These are phyloP conservation scores for Triangularia verruculosa DNA, from an alignment of 2,329 filamentous ascomycete genomes.

Conservation along the genomic window DNA sequence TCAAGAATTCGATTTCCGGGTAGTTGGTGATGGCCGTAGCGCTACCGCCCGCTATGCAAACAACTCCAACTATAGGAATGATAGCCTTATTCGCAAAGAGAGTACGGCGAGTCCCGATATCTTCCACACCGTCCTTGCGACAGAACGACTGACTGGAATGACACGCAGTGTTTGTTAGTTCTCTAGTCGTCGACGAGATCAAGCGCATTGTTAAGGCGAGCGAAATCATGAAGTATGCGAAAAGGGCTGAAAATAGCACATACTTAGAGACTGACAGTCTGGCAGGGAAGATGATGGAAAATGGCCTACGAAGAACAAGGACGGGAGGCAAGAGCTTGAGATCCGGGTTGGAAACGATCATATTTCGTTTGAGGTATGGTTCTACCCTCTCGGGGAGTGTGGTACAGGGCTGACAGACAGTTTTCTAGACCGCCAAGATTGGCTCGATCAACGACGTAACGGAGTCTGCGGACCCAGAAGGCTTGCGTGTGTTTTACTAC, in stretches of 20 bases:
- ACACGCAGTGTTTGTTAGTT: slow-evolving; percentile 90
- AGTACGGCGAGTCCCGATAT: slow-evolving; percentile 58
- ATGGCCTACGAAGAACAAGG: slow-evolving; percentile 99
- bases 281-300: slow-evolving; percentile 92
- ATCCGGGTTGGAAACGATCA: slow-evolving; percentile 92
- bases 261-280: slow-evolving; percentile 27
- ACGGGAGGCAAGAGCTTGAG: slow-evolving; percentile 93
- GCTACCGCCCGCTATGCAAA: slow-evolving; percentile 96
- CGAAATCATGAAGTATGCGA: slow-evolving; percentile 89
- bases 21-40: slow-evolving; percentile 87
- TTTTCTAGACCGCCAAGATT: slow-evolving; percentile 85
- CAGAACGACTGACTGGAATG: not conserved
- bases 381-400: not conserved
- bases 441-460: slow-evolving; percentile 95
- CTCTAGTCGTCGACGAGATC: slow-evolving; percentile 86
- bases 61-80: slow-evolving; percentile 99
- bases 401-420: slow-evolving; percentile 22
- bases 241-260: not conserved
- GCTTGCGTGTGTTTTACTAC: slow-evolving; percentile 96
- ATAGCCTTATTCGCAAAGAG: slow-evolving; percentile 98
- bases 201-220: slow-evolving; percentile 96
- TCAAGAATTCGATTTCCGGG: slow-evolving; percentile 92
- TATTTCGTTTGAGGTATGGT: slow-evolving; percentile 85
- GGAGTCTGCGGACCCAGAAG: slow-evolving; percentile 93
- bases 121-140: not conserved